Conservation (phyloP, 129 eudicot species). For the Ambrosia artemisiifolia region DNA sequence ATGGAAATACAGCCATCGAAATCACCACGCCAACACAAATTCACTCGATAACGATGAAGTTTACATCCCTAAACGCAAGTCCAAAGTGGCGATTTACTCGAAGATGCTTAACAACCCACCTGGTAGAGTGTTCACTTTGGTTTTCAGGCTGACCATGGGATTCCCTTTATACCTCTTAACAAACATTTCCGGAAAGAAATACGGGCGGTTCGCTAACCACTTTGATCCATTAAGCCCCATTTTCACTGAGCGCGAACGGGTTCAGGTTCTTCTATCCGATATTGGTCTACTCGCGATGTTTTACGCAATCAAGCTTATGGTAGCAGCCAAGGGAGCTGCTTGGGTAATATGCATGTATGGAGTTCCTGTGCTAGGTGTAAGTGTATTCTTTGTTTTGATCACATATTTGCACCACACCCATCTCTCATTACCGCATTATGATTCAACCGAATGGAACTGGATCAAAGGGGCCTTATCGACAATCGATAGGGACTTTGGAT, state of each 20-base stretch:
- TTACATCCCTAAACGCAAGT: constrained; percentile 35
- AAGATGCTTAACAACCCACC: constrained; percentile 33
- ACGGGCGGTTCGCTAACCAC: constrained; percentile 39
- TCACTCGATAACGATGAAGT: constrained; percentile 35
- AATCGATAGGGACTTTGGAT: constrained; percentile 39
- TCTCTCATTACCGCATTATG: constrained; percentile 38
- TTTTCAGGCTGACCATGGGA: constrained; percentile 30
- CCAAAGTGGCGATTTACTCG: constrained; percentile 12
- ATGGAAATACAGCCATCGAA: constrained; percentile 38
- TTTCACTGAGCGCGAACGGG: constrained; percentile 37
- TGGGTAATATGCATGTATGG: constrained; percentile 39
- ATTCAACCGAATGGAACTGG: constrained; percentile 46
- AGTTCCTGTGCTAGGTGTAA: constrained; percentile 32
- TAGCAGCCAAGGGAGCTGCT: constrained; percentile 30
- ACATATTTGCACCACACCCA: constrained; percentile 44
- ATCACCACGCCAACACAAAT: constrained; percentile 38
- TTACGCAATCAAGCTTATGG: constrained; percentile 27
- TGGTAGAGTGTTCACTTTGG: constrained; percentile 28
- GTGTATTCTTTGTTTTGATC: constrained; percentile 33
- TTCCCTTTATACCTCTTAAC: constrained; percentile 34
- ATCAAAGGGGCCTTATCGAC: constrained; percentile 40
- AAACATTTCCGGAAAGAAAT: constrained; percentile 35
- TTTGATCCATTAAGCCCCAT: constrained; percentile 41
- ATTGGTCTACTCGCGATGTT: constrained; percentile 31
- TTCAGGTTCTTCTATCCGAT: constrained; percentile 35